Conservation (phyloP, 306 rosid species). For the Quercus cerris region DNA sequence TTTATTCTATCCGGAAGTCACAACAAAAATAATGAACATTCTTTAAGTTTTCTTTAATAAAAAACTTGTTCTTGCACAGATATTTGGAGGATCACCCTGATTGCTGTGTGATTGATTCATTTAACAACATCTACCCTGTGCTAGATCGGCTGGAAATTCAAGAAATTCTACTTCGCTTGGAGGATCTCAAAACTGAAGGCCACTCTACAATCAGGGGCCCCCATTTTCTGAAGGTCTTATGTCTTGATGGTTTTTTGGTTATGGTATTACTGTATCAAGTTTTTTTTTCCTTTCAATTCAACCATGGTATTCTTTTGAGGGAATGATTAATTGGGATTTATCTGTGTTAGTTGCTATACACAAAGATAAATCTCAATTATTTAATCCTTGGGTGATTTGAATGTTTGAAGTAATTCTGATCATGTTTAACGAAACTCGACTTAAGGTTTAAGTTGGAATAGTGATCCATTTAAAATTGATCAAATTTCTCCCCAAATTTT, state of each 20-base stretch:
- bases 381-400: not conserved
- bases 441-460: not conserved
- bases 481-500: not conserved
- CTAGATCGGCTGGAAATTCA: constrained; percentile 79
- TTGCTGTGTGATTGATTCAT: constrained; percentile 73
- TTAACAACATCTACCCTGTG: constrained; percentile 55
- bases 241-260: not conserved
- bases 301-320: not conserved
- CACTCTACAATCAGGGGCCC: constrained; percentile 61
- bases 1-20: too few relatives aligned
- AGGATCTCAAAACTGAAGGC: constrained; percentile 49
- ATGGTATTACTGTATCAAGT: not conserved
- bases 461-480: not conserved
- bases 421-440: not conserved
- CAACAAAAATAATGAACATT: not conserved
- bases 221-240: constrained; percentile 56
- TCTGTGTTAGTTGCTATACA: not conserved
- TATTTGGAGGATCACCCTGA: constrained; percentile 61
- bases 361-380: not conserved
- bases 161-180: constrained; percentile 63
- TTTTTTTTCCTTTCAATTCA: not conserved
- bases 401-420: not conserved
- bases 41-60: not conserved
- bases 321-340: not conserved
- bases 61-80: constrained; percentile 18